These are phyloP conservation scores for Grigorovia yakushimaensis DNA, from an alignment of 805 yeast species.

Conservation along the genomic window DNA sequence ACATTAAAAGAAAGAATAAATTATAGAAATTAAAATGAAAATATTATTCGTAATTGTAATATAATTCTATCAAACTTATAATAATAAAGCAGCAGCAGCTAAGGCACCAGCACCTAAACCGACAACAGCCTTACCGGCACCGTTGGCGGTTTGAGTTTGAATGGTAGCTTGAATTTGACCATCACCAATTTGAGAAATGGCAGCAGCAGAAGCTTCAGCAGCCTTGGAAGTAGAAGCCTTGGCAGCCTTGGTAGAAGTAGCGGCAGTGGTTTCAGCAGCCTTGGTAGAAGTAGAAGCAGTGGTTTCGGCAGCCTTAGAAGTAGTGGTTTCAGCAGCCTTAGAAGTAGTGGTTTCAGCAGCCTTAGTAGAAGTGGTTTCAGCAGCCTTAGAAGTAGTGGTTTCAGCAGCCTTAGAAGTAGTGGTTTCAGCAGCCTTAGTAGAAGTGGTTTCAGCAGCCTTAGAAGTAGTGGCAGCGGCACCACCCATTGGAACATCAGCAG, in stretches of 20 bases:
- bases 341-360: conserved; percentile 5
- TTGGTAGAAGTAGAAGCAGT: conserved; percentile 3
- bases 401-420: conserved; percentile 5
- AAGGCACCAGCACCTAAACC: conserved; percentile 17
- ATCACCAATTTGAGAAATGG: conserved; percentile 6
- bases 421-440: conserved; percentile 4
- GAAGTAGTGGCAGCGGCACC: conserved; percentile 1
- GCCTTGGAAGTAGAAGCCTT: conserved; percentile 5
- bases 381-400: conserved; percentile 8
- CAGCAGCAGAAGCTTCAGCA: conserved; percentile 9
- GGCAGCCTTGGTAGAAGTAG: conserved; percentile 2
- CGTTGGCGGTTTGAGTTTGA: conserved; percentile 16
- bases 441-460: conserved; percentile 1
- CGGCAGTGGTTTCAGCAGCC: conserved; percentile 3
- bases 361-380: conserved; percentile 6
- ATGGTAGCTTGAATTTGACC: conserved; percentile 9
- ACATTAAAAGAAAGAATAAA: background rate
- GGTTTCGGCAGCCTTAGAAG: conserved; percentile 4
- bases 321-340: conserved; percentile 3
- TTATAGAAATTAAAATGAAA: background rate
- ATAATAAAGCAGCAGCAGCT: conserved; percentile 16
- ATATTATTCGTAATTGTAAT: background rate
- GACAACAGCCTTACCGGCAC: conserved; percentile 14
- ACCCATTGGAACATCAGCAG: conserved; percentile 5
- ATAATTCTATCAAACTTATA: conserved; percentile 6